Percentiles rank a stretch among this genome's conserved stretches.
Evolutionary conservation across 139 green algal genomes (phyloP).

Genomic region (Coelastrella sp.): DNA sequence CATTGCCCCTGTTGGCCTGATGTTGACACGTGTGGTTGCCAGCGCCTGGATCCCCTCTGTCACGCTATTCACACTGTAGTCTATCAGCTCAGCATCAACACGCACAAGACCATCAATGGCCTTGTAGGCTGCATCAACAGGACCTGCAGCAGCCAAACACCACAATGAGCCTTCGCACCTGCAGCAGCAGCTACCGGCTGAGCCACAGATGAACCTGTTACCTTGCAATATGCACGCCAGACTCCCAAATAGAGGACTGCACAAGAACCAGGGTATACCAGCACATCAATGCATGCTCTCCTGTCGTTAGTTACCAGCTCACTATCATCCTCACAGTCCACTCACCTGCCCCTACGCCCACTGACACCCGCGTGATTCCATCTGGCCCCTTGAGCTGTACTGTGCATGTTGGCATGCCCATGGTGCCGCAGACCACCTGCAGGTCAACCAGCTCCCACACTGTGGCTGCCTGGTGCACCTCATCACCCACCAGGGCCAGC

Average conservation of each 20-base stretch:
- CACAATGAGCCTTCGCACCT: neutral
- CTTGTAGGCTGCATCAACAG: slow-evolving; percentile 98
- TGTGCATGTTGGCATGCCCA: slow-evolving; percentile 96
- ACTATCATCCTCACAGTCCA: neutral
- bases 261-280: neutral
- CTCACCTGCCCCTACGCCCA: slow-evolving; percentile 85
- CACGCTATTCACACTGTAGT: slow-evolving; percentile 94
- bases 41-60: slow-evolving; percentile 88
- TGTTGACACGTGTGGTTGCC: slow-evolving; percentile 82
- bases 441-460: slow-evolving; percentile 92
- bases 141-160: slow-evolving; percentile 56
- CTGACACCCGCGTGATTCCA: slow-evolving; percentile 74
- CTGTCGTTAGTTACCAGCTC: neutral
- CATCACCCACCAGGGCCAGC: slow-evolving; percentile 90
- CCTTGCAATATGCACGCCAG: too few relatives aligned
- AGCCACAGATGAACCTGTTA: too few relatives aligned
- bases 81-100: slow-evolving; percentile 76
- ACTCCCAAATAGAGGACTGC: too few relatives aligned
- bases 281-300: neutral
- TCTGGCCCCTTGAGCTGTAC: slow-evolving; percentile 94
- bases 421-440: slow-evolving; percentile 97
- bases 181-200: neutral
- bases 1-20: slow-evolving; percentile 72
- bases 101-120: slow-evolving; percentile 87
- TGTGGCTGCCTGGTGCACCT: slow-evolving; percentile 84